These are phyloP conservation scores for Raphanus hybrid DNA, from an alignment of 441 rosid genomes.

Conservation along the genomic window DNA sequence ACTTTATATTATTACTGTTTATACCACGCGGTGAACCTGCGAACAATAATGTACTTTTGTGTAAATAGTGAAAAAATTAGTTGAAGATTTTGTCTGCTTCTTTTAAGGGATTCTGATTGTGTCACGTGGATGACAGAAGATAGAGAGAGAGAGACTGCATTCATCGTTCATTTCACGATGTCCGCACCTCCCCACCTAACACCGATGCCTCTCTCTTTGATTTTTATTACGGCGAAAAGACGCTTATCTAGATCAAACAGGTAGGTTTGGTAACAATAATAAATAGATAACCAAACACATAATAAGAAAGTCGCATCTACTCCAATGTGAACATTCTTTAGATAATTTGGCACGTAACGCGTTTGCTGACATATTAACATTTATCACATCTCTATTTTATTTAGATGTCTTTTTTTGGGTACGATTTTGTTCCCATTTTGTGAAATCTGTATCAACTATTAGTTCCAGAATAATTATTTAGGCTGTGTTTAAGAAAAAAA, in stretches of 20 bases:
- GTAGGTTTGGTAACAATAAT: neutral
- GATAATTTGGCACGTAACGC: conserved; percentile 23
- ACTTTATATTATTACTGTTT: neutral
- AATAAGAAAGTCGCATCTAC: conserved; percentile 4
- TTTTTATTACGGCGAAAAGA: conserved; percentile 1
- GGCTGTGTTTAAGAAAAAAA: too few species aligned
- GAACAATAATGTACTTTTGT: neutral
- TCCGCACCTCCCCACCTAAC: conserved; percentile 17
- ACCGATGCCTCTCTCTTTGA: neutral
- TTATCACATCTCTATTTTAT: neutral
- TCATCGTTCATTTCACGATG: conserved; percentile 26
- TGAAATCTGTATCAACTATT: neutral
- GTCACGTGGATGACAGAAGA: conserved; percentile 41
- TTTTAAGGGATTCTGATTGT: conserved; percentile 22
- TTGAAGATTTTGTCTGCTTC: conserved; percentile 24
- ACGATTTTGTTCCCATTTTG: neutral
- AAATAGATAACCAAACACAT: neutral
- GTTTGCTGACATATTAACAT: conserved; percentile 12
- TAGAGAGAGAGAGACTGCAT: conserved; percentile 26
- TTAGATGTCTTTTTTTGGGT: neutral
- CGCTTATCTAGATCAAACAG: neutral
- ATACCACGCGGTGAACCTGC: neutral
- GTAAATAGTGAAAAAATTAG: conserved; percentile 2
- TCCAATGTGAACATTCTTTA: conserved; percentile 7
- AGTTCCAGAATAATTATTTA: neutral